These are phyloP conservation scores for Fusarium sp. DNA, from an alignment of 2,329 filamentous ascomycete species.

Conservation along the genomic window DNA sequence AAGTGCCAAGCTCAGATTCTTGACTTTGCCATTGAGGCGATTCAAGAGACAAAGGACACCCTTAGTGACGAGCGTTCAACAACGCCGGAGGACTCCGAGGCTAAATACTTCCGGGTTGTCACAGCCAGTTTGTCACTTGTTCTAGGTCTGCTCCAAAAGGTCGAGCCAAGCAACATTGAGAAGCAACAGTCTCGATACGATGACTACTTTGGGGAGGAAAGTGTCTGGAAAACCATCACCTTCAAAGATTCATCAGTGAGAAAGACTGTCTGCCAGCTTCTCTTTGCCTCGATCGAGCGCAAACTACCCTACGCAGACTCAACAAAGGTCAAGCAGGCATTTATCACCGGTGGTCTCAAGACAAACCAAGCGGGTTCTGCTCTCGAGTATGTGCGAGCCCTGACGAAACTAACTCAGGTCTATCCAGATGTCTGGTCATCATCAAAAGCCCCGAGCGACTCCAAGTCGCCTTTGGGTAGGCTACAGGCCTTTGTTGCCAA, in stretches of 20 bases:
- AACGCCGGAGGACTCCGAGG: conserved; percentile 83
- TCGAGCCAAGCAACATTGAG: conserved; percentile 64
- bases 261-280: conserved; percentile 63
- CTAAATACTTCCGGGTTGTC: conserved; percentile 85
- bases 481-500: conserved; percentile 81
- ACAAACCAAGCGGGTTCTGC: conserved; percentile 80
- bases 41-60: conserved; percentile 82
- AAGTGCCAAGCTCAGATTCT: conserved; percentile 85
- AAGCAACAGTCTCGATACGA: conserved; percentile 73
- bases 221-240: conserved; percentile 75
- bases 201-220: conserved; percentile 73
- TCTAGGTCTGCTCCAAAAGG: conserved; percentile 62
- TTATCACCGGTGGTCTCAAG: conserved; percentile 80
- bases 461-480: conserved; percentile 65
- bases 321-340: conserved; percentile 63
- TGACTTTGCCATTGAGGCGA: conserved; percentile 82
- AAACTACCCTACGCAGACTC: conserved; percentile 62
- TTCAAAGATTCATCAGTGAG: conserved; percentile 68
- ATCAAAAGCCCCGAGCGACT: conserved; percentile 54
- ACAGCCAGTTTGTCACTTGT: conserved; percentile 67
- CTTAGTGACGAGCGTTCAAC: conserved; percentile 91
- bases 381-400: conserved; percentile 73
- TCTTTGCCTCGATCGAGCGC: conserved; percentile 61
- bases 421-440: conserved; percentile 81
- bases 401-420: conserved; percentile 73